phyloP scores from a whole-genome alignment of 225 moss, liverwort and hornwort species.

The Sphagnum tenellum region DNA sequence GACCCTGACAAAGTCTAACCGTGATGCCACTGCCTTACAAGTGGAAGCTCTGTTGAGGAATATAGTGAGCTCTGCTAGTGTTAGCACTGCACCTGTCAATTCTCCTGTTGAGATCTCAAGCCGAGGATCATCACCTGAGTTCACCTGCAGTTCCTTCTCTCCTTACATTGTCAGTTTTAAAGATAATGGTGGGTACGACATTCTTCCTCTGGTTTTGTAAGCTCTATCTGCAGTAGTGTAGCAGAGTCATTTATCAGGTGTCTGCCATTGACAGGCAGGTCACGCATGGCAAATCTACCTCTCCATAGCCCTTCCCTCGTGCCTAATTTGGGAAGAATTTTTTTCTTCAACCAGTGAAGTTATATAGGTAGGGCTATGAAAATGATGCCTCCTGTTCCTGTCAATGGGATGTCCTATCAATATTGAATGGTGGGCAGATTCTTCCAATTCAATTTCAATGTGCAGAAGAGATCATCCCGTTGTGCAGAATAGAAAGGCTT shows the following conservation, averaged over 20 bases:
- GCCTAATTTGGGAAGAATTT: too few species aligned
- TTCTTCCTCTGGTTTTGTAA: neutral
- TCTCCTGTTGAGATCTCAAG: slow-evolving; percentile 20
- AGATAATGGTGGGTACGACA: too few species aligned
- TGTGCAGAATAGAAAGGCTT: neutral
- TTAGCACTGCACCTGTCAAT: slow-evolving; percentile 8
- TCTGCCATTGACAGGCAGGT: neutral
- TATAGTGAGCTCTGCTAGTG: slow-evolving; percentile 45
- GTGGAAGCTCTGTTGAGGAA: slow-evolving; percentile 76
- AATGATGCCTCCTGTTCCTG: neutral
- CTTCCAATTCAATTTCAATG: neutral
- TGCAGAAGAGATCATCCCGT: neutral
- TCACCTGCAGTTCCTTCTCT: slow-evolving; percentile 5
- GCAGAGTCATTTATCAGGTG: neutral
- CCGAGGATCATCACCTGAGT: slow-evolving; percentile 16
- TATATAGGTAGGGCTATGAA: neutral
- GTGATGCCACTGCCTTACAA: slow-evolving; percentile 64
- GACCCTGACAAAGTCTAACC: slow-evolving; percentile 76
- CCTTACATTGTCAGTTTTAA: slow-evolving; percentile 5
- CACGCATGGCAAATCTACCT: neutral
- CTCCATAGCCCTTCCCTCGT: too few species aligned
- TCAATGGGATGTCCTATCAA: neutral
- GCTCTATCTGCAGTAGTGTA: slow-evolving; percentile 1
- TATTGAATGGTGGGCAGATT: neutral
- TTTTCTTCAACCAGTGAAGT: too few species aligned